Percentiles rank a stretch among this genome's conserved stretches.
phyloP scores from a whole-genome alignment of 495 filamentous ascomycete genomes.

The Neurospora pannonica region DNA sequence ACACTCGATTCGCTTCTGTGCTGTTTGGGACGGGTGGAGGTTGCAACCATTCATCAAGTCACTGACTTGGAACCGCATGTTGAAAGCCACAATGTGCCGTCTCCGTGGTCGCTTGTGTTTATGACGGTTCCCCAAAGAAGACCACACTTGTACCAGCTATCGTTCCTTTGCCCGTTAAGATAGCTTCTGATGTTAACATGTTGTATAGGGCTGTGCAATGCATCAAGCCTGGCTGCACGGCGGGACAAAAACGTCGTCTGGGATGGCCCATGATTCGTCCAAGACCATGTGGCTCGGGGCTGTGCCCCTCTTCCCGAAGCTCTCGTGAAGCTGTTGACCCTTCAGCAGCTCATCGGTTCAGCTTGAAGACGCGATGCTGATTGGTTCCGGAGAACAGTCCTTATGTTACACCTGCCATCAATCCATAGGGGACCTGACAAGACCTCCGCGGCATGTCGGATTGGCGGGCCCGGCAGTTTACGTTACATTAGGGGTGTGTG shows the following conservation, averaged over 20 bases:
- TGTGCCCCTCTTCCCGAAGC: background rate
- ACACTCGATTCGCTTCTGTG: background rate
- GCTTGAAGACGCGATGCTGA: background rate
- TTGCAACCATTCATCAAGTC: background rate
- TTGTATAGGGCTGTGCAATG: background rate
- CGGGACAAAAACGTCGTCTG: background rate
- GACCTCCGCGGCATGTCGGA: background rate
- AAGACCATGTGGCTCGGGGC: background rate
- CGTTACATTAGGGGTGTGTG: background rate
- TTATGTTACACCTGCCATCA: background rate
- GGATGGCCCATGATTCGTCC: background rate
- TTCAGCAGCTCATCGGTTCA: background rate
- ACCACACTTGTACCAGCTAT: background rate
- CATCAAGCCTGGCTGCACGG: background rate
- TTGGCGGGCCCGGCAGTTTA: background rate
- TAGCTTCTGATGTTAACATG: background rate
- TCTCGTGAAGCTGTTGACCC: background rate
- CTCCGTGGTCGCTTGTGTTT: background rate
- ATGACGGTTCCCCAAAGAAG: background rate
- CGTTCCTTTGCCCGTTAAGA: background rate
- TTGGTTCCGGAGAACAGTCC: background rate
- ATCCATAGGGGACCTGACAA: background rate
- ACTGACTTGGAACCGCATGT: background rate
- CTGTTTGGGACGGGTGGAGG: background rate
- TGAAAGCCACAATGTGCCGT: background rate